Evolutionary conservation across 2,329 filamentous ascomycete species (phyloP).

Genomic region (Fusarium sp.): DNA sequence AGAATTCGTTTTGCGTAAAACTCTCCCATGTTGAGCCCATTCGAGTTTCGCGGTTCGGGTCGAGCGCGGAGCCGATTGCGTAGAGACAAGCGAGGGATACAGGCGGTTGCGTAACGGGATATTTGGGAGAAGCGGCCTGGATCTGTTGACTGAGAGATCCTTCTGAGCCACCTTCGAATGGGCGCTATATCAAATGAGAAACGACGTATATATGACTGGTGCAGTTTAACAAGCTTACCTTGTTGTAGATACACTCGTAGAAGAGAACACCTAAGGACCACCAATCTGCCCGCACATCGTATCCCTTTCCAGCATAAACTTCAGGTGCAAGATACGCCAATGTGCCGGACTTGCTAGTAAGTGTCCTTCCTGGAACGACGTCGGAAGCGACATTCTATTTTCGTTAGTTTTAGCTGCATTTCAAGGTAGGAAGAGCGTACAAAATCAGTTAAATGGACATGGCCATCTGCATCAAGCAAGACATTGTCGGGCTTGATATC

Average conservation of each 20-base stretch:
- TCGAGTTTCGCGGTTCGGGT: constrained; percentile 80
- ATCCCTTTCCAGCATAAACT: constrained; percentile 90
- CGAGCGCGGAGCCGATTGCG: constrained; percentile 84
- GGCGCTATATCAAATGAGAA: constrained; percentile 66
- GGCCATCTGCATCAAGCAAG: constrained; percentile 85
- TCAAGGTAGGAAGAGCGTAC: constrained; percentile 60
- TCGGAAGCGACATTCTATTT: constrained; percentile 94
- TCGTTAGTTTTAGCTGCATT: constrained; percentile 3
- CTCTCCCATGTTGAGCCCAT: constrained; percentile 89
- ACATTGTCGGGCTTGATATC: constrained; percentile 95
- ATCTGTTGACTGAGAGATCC: constrained; percentile 83
- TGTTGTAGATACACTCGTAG: constrained; percentile 99
- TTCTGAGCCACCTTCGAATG: constrained; percentile 91
- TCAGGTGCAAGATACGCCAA: constrained; percentile 95
- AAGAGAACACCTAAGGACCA: constrained; percentile 99
- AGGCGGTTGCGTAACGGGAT: constrained; percentile 90
- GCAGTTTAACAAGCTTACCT: constrained; percentile 63
- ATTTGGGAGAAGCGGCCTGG: constrained; percentile 82
- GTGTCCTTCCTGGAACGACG: constrained; percentile 79
- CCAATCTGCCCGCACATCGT: constrained; percentile 93
- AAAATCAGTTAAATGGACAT: constrained; percentile 98
- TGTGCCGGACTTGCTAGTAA: constrained; percentile 97
- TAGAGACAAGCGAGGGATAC: constrained; percentile 90
- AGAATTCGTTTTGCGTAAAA: constrained; percentile 90
- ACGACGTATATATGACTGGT: not conserved